Conservation (phyloP, 148 eudicot genomes). For the Rhododendron henanense region DNA sequence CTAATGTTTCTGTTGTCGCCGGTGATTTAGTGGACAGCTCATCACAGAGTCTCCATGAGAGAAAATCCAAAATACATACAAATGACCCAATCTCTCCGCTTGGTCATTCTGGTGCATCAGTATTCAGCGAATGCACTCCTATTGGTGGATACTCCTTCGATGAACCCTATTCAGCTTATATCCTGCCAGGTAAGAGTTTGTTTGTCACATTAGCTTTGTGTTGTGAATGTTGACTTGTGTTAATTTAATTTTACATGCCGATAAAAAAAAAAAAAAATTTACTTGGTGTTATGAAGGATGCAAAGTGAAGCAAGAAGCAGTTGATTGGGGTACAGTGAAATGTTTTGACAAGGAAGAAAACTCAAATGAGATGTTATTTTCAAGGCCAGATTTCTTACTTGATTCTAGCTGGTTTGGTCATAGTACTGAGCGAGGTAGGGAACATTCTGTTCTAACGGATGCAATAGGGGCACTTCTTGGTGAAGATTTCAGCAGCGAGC, state of each 20-base stretch:
- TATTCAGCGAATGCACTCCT: conserved; percentile 41
- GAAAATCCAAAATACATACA: conserved; percentile 40
- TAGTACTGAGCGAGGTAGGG: conserved; percentile 22
- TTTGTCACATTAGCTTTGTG: background rate
- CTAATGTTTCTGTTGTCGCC: conserved; percentile 21
- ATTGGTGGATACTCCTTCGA: conserved; percentile 47
- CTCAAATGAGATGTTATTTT: conserved; percentile 29
- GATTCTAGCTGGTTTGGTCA: conserved; percentile 49
- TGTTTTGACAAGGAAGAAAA: conserved; percentile 31
- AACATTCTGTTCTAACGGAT: conserved; percentile 29
- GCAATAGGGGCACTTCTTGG: conserved; percentile 46
- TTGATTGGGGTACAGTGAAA: conserved; percentile 25
- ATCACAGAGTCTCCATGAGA: conserved; percentile 28
- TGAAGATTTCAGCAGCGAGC: conserved; percentile 38
- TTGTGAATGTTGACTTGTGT: background rate
- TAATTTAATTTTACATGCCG: background rate
- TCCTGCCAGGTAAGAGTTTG: conserved; percentile 31
- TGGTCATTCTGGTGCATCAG: conserved; percentile 60
- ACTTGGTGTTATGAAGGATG: conserved; percentile 29
- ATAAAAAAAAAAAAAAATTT: background rate
- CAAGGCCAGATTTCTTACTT: conserved; percentile 61
- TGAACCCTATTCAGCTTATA: conserved; percentile 43
- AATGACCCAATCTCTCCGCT: conserved; percentile 69
- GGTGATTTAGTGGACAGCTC: conserved; percentile 35
- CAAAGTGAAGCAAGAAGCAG: conserved; percentile 35